Evolutionary conservation across 2,329 filamentous ascomycete genomes (phyloP), one percentile per base, ranked within the genome.

Genomic region (Fusarium torulosum): DNA sequence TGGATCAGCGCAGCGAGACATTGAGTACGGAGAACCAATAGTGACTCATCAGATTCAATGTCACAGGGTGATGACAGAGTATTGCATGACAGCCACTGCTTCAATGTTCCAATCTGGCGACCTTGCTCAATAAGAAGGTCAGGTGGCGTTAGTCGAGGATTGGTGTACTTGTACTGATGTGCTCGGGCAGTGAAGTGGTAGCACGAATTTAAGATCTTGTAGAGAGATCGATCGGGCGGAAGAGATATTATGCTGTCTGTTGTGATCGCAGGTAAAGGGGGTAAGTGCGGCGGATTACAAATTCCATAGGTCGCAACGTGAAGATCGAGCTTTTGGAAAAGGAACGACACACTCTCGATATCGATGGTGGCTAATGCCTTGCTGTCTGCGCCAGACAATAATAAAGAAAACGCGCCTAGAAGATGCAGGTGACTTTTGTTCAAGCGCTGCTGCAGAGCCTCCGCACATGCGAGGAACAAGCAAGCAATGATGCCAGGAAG

Each of bases 111-210:
- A 3, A 72, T 60, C 10, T 68, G 66, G 6, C 58, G 66, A 11
- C 69, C 69, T 23, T 70, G 69, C 6, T 72, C 66, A 3, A 72
- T 68, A n/a, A 72, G 69, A 7, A 72, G 17, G 1, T 68, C 57
- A 2, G 69, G 60, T 3, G 69, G 66, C 4, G 59, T 47, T 0
- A 44, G 3, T 11, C 66, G 55, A 4, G 53, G 45, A 27, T 58
- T 68, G 10, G 52, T 55, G 29, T 70, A 72, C 15, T 63, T 72
- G 19, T 70, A 72, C 1, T 2, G 25, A 4, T 20, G 66, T 10
- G 66, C 69, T 3, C 19, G 19, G 1, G 66, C 37, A 2, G 45
- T 57, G 3, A 72, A 72, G 17, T 72, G 63, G 14, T 72, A 72
- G 4, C 41, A 53, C 0, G 66, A 61, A 15, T 72, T 59, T 0